Evolutionary conservation across 2,329 filamentous ascomycete genomes (phyloP).

Genomic region (Verticillium nubilum): DNA sequence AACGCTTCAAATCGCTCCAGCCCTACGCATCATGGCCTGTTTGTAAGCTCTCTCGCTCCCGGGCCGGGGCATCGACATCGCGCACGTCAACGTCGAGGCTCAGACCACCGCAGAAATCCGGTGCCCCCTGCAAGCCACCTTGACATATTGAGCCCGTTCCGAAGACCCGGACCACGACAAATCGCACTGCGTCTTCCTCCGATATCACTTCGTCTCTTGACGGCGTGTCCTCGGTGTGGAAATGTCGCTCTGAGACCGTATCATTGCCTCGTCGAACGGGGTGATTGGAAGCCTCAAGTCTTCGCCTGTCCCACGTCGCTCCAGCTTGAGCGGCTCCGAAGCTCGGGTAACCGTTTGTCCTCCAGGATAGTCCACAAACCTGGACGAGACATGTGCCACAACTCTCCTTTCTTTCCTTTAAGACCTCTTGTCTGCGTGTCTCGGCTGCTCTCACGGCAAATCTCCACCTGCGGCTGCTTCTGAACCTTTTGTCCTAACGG

Average conservation of each 20-base stretch:
- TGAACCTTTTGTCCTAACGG: neutral
- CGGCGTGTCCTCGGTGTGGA: neutral
- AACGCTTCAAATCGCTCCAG: neutral
- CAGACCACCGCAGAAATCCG: neutral
- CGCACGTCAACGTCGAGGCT: neutral
- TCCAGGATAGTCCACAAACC: neutral
- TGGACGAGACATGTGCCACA: neutral
- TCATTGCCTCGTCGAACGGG: neutral
- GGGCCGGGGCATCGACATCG: neutral
- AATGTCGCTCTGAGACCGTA: neutral
- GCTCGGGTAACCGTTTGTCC: neutral
- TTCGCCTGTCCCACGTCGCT: neutral
- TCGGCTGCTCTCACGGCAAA: neutral
- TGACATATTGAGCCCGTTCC: neutral
- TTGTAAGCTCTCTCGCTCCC: too few relatives aligned
- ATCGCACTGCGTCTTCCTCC: neutral
- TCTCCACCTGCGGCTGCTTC: neutral
- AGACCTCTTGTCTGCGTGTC: neutral
- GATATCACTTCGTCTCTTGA: neutral
- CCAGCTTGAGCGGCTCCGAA: neutral
- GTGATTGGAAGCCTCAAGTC: neutral
- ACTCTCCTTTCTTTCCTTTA: neutral
- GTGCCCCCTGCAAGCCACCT: neutral
- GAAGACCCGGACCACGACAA: neutral
- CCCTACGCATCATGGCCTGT: neutral